A percentile compares a stretch with the other conserved stretches of the same genome.
Conservation (phyloP, 345 rosid genomes). For the Iberis pinnata region DNA sequence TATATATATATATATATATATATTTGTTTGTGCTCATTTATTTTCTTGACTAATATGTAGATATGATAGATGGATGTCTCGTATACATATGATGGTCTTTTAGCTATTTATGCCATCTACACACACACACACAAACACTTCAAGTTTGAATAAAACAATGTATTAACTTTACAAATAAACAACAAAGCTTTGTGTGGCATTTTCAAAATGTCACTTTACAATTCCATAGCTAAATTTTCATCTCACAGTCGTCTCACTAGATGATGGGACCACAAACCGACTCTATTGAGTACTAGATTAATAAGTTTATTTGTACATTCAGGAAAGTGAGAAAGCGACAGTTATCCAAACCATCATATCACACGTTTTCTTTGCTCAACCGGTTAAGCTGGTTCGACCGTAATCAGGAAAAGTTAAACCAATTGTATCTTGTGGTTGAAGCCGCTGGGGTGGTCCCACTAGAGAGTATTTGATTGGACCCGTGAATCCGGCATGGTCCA, state of each 20-base stretch:
- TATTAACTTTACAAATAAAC: no score
- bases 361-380: slow-evolving; percentile 16
- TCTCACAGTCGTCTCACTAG: not conserved
- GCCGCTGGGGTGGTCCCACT: slow-evolving; percentile 26
- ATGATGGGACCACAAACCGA: slow-evolving; percentile 23
- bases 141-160: no score
- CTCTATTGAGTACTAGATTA: slow-evolving; percentile 8
- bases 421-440: slow-evolving; percentile 22
- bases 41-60: slow-evolving; percentile 14
- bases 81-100: not conserved
- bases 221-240: not conserved
- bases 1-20: slow-evolving; percentile 6
- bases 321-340: slow-evolving; percentile 20
- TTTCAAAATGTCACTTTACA: not conserved
- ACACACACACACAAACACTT: not conserved
- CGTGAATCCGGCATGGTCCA: slow-evolving; percentile 32
- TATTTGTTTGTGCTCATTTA: not conserved
- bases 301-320: slow-evolving; percentile 9
- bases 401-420: slow-evolving; percentile 19
- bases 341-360: slow-evolving; percentile 10
- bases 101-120: not conserved
- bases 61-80: slow-evolving; percentile 3
- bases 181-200: no score
- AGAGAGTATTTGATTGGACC: slow-evolving; percentile 22
- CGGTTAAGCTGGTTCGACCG: slow-evolving; percentile 17